Evolutionary conservation across 768 basidiomycete species (phyloP).

Genomic region (Amanita pseudoporphyria): DNA sequence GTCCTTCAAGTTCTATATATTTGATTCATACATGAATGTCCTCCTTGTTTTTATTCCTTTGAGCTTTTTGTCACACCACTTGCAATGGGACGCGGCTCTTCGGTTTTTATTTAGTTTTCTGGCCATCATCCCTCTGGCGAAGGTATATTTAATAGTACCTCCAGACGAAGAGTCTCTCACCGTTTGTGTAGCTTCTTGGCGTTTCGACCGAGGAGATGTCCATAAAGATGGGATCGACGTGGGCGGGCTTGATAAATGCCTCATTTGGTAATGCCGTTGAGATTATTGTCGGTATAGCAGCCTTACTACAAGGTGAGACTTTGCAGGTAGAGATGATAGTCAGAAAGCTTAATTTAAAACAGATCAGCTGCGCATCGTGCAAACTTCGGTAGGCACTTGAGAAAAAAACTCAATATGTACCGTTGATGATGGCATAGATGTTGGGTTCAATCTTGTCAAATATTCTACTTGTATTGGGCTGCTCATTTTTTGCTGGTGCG

Average conservation of each 20-base stretch:
- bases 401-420: neutral
- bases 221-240: slow-evolving; percentile 68
- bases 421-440: slow-evolving; percentile 38
- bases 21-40: slow-evolving; percentile 63
- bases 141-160: slow-evolving; percentile 33
- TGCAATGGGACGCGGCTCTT: slow-evolving; percentile 68
- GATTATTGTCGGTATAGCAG: slow-evolving; percentile 84
- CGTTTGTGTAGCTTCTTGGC: slow-evolving; percentile 48
- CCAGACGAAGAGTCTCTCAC: neutral
- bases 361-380: slow-evolving; percentile 83
- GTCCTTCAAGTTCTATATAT: slow-evolving; percentile 53
- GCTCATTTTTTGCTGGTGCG: slow-evolving; percentile 78
- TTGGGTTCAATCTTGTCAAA: slow-evolving; percentile 90
- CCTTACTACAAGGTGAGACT: slow-evolving; percentile 58
- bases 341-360: slow-evolving; percentile 4
- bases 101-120: slow-evolving; percentile 70
- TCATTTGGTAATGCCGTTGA: slow-evolving; percentile 81
- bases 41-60: slow-evolving; percentile 77
- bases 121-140: slow-evolving; percentile 82
- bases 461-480: slow-evolving; percentile 81
- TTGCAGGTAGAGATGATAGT: neutral
- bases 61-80: slow-evolving; percentile 50
- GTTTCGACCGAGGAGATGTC: slow-evolving; percentile 80
- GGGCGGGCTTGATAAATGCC: slow-evolving; percentile 83
- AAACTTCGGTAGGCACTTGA: slow-evolving; percentile 59